These are phyloP conservation scores for Lasiosphaeria ovina DNA, from an alignment of 495 filamentous ascomycete species.

Conservation along the genomic window DNA sequence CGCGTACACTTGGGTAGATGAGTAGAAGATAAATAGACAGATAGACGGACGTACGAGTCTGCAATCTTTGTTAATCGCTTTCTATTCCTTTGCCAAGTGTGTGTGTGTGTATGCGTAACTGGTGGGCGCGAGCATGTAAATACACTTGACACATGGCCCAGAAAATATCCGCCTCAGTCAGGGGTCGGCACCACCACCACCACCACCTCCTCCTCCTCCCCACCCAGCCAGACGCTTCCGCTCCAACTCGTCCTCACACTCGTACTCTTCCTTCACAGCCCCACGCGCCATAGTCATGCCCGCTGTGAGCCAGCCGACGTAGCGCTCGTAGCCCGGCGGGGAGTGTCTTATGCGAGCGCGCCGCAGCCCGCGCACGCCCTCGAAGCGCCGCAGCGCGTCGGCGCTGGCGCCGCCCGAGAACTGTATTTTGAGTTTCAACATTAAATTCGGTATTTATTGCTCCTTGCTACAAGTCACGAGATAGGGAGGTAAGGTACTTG, in stretches of 20 bases:
- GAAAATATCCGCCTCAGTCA: too few relatives aligned
- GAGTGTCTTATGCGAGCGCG: constrained; percentile 42
- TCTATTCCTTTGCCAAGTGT: too few relatives aligned
- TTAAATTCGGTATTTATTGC: constrained; percentile 11
- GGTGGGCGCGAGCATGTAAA: too few relatives aligned
- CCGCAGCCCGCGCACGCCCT: constrained; percentile 50
- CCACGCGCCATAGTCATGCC: constrained; percentile 38
- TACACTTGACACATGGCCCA: too few relatives aligned
- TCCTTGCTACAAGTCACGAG: too few relatives aligned
- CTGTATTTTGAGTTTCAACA: neutral
- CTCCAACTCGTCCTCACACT: constrained; percentile 18
- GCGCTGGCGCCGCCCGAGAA: constrained; percentile 40
- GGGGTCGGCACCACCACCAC: neutral
- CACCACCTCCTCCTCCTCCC: neutral
- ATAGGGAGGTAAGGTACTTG: too few relatives aligned
- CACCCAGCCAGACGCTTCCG: constrained; percentile 17
- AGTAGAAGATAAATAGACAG: too few relatives aligned
- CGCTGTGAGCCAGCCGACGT: constrained; percentile 44
- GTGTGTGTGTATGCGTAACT: too few relatives aligned
- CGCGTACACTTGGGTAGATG: too few relatives aligned
- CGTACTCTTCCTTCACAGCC: constrained; percentile 19
- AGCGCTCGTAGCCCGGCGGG: constrained; percentile 39
- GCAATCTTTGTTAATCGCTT: too few relatives aligned
- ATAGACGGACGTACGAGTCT: too few relatives aligned
- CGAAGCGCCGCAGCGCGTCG: constrained; percentile 45